phyloP scores from a whole-genome alignment of 352 stramenopile species.

The Globisporangium okanoganense region DNA sequence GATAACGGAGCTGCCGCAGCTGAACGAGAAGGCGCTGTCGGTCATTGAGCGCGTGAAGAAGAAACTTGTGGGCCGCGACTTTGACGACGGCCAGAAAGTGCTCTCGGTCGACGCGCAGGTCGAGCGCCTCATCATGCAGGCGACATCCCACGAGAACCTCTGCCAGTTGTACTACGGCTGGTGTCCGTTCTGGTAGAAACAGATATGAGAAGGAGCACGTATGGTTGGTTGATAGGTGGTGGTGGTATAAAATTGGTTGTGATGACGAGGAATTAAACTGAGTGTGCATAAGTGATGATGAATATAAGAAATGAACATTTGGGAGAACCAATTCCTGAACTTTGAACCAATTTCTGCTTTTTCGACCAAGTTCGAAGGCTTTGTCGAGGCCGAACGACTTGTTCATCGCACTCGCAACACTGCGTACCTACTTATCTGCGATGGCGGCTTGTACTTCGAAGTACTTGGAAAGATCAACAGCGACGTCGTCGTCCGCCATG shows the following conservation, averaged over 20 bases:
- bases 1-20: conserved; percentile 61
- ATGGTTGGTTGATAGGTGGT: not conserved
- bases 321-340: not conserved
- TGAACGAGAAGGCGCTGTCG: conserved; percentile 91
- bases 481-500: too few relatives aligned
- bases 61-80: conserved; percentile 98
- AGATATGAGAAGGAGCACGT: not conserved
- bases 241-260: not conserved
- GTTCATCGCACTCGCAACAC: too few relatives aligned
- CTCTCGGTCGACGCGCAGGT: conserved; percentile 93
- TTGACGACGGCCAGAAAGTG: conserved; percentile 84
- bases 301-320: not conserved
- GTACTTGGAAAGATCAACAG: too few relatives aligned
- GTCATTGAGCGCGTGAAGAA: conserved; percentile 99
- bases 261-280: not conserved
- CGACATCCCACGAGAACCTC: conserved; percentile 98
- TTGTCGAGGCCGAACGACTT: too few relatives aligned
- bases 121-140: conserved; percentile 97
- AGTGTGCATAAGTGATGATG: not conserved
- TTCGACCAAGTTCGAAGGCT: not conserved
- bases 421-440: too few relatives aligned
- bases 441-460: too few relatives aligned
- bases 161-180: conserved; percentile 99
- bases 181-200: conserved; percentile 90
- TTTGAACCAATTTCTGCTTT: not conserved